Conservation (phyloP, 2,329 filamentous ascomycete genomes). For the Metarhizium humberi region DNA sequence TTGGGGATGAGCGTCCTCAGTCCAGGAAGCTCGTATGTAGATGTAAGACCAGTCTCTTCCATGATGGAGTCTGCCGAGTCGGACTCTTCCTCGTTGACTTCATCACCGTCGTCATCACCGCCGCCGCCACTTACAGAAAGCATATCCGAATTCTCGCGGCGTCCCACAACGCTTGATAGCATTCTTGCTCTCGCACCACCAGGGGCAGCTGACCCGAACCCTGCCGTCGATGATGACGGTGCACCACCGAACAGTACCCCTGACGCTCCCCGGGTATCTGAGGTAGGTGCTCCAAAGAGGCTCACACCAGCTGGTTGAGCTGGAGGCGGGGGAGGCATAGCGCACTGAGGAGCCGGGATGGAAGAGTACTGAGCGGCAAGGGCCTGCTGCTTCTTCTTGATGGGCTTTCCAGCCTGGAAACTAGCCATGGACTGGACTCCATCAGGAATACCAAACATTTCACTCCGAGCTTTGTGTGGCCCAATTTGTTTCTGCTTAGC, state of each 20-base stretch:
- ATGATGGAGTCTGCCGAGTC: slow-evolving; percentile 30
- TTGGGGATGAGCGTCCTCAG: slow-evolving; percentile 41
- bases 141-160: not conserved
- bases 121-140: not conserved
- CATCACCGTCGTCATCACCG: not conserved
- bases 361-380: not conserved
- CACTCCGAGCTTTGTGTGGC: slow-evolving; percentile 2
- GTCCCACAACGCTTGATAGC: not conserved
- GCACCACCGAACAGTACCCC: not conserved
- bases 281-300: not conserved
- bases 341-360: not conserved
- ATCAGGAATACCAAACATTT: slow-evolving; percentile 6
- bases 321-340: not conserved
- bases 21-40: slow-evolving; percentile 46
- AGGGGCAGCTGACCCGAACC: not conserved
- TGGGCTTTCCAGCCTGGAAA: not conserved
- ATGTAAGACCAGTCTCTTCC: slow-evolving; percentile 46
- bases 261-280: not conserved
- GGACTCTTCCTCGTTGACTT: not conserved
- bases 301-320: not conserved
- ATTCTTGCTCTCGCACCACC: slow-evolving; percentile 8
- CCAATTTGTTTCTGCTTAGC: slow-evolving; percentile 13
- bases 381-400: not conserved
- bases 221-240: not conserved
- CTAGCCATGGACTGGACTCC: not conserved